Percentiles rank a stretch among this genome's conserved stretches.
Conservation (phyloP, 768 basidiomycete genomes). For the Pleurotus ostreatus region DNA sequence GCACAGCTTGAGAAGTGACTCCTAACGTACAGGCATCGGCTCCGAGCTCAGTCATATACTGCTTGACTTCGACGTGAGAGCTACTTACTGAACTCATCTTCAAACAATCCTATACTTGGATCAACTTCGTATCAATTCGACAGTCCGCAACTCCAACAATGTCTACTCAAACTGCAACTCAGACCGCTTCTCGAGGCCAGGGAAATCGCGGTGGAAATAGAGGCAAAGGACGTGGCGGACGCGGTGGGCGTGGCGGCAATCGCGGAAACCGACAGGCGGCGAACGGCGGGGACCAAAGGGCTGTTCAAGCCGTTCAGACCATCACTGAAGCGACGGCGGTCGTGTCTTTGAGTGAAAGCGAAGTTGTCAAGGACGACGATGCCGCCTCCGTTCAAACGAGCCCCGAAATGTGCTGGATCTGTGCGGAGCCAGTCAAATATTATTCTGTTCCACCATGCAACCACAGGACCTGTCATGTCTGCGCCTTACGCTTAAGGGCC, state of each 20-base stretch:
- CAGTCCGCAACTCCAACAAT: background rate
- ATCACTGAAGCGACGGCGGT: background rate
- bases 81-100: too few relatives aligned
- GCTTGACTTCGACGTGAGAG: too few relatives aligned
- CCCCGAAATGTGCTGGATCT: constrained; percentile 75
- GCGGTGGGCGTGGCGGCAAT: background rate
- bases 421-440: constrained; percentile 90
- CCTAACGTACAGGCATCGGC: too few relatives aligned
- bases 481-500: constrained; percentile 80
- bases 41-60: too few relatives aligned
- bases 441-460: constrained; percentile 87
- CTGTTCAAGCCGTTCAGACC: background rate
- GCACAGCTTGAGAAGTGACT: too few relatives aligned
- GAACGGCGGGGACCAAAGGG: background rate
- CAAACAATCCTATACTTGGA: too few relatives aligned
- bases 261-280: background rate
- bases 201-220: constrained; percentile 5
- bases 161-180: constrained; percentile 1
- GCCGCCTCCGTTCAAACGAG: constrained; percentile 13
- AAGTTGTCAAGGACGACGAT: constrained; percentile 26
- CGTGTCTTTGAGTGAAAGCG: background rate
- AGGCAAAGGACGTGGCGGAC: background rate
- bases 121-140: too few relatives aligned
- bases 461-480: constrained; percentile 94
- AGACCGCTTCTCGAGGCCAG: background rate